Percentiles rank a stretch among this genome's conserved stretches.
phyloP scores from a whole-genome alignment of 768 basidiomycete genomes.

The Serendipita vermifera region DNA sequence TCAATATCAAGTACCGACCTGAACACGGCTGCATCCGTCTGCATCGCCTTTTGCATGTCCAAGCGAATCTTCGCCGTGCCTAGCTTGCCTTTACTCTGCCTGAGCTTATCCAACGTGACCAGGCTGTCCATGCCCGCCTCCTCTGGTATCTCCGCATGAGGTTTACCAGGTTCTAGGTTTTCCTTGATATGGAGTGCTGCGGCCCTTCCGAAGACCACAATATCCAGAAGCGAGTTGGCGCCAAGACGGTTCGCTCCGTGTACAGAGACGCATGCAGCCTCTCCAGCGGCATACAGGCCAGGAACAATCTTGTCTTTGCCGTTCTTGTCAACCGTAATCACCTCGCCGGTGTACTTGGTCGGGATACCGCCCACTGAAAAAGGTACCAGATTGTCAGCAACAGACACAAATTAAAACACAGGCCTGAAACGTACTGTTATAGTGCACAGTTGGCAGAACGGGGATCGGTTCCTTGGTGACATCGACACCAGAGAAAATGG shows the following conservation, averaged over 20 bases:
- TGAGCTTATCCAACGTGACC: constrained; percentile 79
- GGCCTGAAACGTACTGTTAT: constrained; percentile 64
- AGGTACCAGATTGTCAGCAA: constrained; percentile 17
- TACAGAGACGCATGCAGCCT: constrained; percentile 97
- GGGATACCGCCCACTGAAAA: constrained; percentile 94
- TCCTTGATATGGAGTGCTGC: constrained; percentile 96
- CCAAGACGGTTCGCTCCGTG: constrained; percentile 99
- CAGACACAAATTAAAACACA: background rate
- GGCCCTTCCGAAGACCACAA: constrained; percentile 99
- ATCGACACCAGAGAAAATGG: constrained; percentile 97
- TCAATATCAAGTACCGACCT: constrained; percentile 33
- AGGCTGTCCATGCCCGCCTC: constrained; percentile 77
- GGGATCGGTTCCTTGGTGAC: constrained; percentile 99
- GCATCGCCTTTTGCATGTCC: constrained; percentile 99
- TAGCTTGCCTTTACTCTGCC: constrained; percentile 49
- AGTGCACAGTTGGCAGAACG: constrained; percentile 95
- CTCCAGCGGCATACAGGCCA: constrained; percentile 95
- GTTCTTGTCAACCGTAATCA: constrained; percentile 70
- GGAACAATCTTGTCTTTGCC: constrained; percentile 93
- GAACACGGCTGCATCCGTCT: constrained; percentile 95
- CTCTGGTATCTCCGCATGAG: constrained; percentile 77
- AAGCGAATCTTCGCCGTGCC: constrained; percentile 83
- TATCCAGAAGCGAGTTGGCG: constrained; percentile 96
- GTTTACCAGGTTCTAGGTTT: constrained; percentile 74
- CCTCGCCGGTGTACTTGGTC: constrained; percentile 96